phyloP scores from a whole-genome alignment of 345 rosid genomes.

The Brassica incana region DNA sequence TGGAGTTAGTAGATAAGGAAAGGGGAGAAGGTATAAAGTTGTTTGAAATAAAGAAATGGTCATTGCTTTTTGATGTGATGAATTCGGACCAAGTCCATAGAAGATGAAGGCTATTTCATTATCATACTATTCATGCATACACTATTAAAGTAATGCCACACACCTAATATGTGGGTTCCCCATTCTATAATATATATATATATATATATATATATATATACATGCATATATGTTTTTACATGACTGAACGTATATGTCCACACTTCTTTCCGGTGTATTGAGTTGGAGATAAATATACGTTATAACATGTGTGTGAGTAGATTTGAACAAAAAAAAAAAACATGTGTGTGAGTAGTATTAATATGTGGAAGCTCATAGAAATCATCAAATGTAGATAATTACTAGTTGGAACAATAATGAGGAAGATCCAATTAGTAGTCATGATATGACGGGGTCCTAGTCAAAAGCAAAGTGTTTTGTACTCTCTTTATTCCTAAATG shows the following conservation, averaged over 20 bases:
- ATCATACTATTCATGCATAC: constrained; percentile 15
- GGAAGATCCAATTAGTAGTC: no score
- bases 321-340: no score
- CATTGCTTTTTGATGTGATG: constrained; percentile 37
- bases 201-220: not conserved
- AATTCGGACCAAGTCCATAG: constrained; percentile 39
- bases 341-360: not conserved
- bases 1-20: constrained; percentile 37
- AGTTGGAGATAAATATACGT: not conserved
- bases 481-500: no score
- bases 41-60: constrained; percentile 25
- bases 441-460: no score
- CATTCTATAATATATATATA: constrained; percentile 4
- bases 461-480: no score
- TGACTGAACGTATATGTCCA: not conserved
- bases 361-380: no score
- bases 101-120: constrained; percentile 20
- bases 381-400: no score
- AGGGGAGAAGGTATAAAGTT: constrained; percentile 33
- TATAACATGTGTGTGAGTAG: not conserved
- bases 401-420: no score
- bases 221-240: constrained; percentile 5
- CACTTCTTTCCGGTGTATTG: constrained; percentile 1
- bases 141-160: constrained; percentile 3
- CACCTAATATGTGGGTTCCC: constrained; percentile 45